Conservation (phyloP, 2,329 filamentous ascomycete genomes). For the Phyllosticta ampelicida region DNA sequence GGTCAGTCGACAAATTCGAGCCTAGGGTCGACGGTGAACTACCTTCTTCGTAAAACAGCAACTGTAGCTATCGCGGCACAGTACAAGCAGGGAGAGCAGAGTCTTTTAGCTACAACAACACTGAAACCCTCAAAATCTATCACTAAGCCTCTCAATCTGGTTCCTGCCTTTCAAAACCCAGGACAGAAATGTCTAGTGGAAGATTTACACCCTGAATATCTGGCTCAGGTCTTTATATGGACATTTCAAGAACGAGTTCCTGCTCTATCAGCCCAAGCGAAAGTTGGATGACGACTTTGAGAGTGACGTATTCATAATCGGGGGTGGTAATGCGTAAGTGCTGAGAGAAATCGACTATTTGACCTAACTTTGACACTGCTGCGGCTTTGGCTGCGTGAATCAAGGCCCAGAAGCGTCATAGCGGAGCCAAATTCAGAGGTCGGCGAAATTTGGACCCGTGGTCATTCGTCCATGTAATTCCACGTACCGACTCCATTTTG, state of each 20-base stretch:
- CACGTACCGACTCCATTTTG: conserved; percentile 29
- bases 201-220: conserved; percentile 10
- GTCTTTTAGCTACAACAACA: too few species aligned
- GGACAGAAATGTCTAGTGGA: background rate
- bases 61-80: too few species aligned
- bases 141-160: too few species aligned
- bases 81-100: too few species aligned
- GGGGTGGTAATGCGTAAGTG: conserved; percentile 11
- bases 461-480: conserved; percentile 29
- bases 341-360: background rate
- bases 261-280: conserved; percentile 2
- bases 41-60: too few species aligned
- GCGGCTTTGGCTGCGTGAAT: conserved; percentile 26
- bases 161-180: background rate
- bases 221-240: conserved; percentile 4
- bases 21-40: background rate
- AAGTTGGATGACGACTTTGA: background rate
- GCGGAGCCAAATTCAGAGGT: conserved; percentile 24
- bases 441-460: conserved; percentile 31
- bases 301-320: conserved; percentile 11
- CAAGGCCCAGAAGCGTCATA: conserved; percentile 30
- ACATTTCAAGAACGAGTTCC: conserved; percentile 2
- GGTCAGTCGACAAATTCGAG: background rate
- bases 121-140: too few species aligned
- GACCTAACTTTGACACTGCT: conserved; percentile 11